These are phyloP conservation scores for Umbelopsis sp. DNA, from an alignment of 192 early-diverging fungal species.

Conservation along the genomic window DNA sequence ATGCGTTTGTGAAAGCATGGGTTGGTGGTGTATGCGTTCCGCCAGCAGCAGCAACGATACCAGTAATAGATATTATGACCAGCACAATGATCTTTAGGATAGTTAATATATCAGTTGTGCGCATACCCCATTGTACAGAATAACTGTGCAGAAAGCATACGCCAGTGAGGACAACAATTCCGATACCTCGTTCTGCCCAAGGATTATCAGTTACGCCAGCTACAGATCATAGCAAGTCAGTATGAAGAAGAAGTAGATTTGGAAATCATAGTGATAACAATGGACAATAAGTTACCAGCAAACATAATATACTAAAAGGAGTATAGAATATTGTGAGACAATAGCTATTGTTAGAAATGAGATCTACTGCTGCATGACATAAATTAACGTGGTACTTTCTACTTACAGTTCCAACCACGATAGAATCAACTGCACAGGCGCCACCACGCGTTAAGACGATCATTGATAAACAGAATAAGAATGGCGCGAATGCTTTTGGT, in stretches of 20 bases:
- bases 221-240: not conserved
- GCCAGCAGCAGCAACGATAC: constrained; percentile 49
- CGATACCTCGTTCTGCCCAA: constrained; percentile 54
- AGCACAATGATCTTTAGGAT: constrained; percentile 54
- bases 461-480: constrained; percentile 55
- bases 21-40: constrained; percentile 37
- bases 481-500: constrained; percentile 51
- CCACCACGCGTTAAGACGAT: constrained; percentile 56
- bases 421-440: constrained; percentile 49
- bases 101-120: constrained; percentile 50
- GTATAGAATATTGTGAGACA: too few relatives aligned
- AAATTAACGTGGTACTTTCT: not conserved
- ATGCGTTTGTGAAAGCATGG: constrained; percentile 49
- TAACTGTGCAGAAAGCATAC: constrained; percentile 46
- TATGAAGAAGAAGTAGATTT: not conserved
- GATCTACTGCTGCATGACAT: not conserved
- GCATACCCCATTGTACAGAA: constrained; percentile 51
- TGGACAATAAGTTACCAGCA: constrained; percentile 35
- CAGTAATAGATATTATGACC: constrained; percentile 48
- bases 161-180: constrained; percentile 46
- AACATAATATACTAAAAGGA: constrained; percentile 47
- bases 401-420: constrained; percentile 47
- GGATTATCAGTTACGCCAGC: constrained; percentile 15
- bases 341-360: too few relatives aligned
- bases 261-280: not conserved